Base-by-base conservation (phyloP, 192 early-diverging fungal species). In the Allomyces macrogynus region DNA sequence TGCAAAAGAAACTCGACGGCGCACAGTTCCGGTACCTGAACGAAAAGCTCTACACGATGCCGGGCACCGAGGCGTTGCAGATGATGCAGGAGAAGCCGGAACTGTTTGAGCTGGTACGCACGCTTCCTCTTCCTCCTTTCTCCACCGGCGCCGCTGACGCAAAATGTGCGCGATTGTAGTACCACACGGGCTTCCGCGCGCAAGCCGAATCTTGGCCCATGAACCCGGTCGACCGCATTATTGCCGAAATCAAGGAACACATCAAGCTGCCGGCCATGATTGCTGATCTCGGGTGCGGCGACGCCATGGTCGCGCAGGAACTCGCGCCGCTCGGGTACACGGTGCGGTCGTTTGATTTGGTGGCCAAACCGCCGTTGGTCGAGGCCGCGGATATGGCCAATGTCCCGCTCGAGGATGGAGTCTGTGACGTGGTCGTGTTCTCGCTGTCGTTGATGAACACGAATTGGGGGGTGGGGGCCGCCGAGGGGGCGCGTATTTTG, bases 381-480 rank as follows among this genome's bases (percentile, higher is more conserved):
- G 87, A 86, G 11, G 87, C 90, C 1, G 97, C 92, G 69, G 92
- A 99, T 84, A 95, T 99, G 63, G 79, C 88, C 16, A 76, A 92
- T 66, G 86, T 92, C 26, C 93, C 95, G 22, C 66, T 96, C 63
- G 65, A 77, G 18, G 74, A 79, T 24, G 73, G 62, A 12, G 66
- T 74, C 4, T 87, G 86, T 0, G 93, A 99, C 71, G 79, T 99
- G 11, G 86, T 80, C 5, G 80, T 97, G 22, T 96, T 99, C 72
- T 92, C 86, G 64, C 75, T 99, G 66, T 87, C 87, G n/a, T 73
- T 96, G 69, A 99, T 99, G 95, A 93, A 93, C 12, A 92, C 89
- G 0, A 94, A 99, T 70, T 95, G 88, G 73, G 72, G 91, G 63
- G 86, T 90, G 68, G 97, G 95, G 73, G 66, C 97, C 24, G 78